phyloP scores from a whole-genome alignment of 345 rosid species.

The Gynandropsis gynandra region DNA sequence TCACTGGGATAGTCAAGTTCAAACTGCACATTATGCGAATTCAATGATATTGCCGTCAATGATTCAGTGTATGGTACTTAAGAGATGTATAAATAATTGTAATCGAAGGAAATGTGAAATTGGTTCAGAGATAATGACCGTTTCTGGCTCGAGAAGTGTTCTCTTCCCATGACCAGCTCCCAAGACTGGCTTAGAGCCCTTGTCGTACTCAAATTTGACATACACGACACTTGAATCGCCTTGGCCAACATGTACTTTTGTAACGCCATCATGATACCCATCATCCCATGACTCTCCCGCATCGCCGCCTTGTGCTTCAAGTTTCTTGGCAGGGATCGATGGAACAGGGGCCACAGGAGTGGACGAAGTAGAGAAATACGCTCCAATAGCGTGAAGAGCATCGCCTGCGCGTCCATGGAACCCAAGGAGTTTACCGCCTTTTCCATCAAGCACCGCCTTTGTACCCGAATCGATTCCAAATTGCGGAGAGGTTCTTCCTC shows the following conservation, averaged over 20 bases:
- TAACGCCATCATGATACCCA: constrained; percentile 18
- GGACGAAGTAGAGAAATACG: constrained; percentile 15
- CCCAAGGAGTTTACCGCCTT: constrained; percentile 27
- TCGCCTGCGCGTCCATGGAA: constrained; percentile 25
- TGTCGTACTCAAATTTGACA: constrained; percentile 14
- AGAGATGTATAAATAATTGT: background rate
- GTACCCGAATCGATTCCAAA: constrained; percentile 22
- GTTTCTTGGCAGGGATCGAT: background rate
- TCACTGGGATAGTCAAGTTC: constrained; percentile 17
- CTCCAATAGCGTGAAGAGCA: constrained; percentile 26
- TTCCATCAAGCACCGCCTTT: constrained; percentile 16
- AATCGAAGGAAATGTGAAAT: background rate
- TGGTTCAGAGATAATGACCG: background rate
- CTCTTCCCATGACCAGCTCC: constrained; percentile 11
- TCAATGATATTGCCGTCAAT: no score
- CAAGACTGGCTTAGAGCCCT: constrained; percentile 4
- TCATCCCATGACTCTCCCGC: constrained; percentile 20
- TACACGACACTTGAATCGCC: constrained; percentile 12
- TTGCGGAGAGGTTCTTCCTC: constrained; percentile 20
- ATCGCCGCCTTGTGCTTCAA: constrained; percentile 25
- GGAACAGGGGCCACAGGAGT: constrained; percentile 10
- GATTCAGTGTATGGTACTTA: no score
- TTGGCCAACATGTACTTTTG: constrained; percentile 12
- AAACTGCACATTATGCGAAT: no score
- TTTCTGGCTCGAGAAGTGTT: constrained; percentile 8